A percentile compares a stretch with the other conserved stretches of the same genome.
phyloP scores from a whole-genome alignment of 2,329 filamentous ascomycete genomes.

The Penicillium decumbens region DNA sequence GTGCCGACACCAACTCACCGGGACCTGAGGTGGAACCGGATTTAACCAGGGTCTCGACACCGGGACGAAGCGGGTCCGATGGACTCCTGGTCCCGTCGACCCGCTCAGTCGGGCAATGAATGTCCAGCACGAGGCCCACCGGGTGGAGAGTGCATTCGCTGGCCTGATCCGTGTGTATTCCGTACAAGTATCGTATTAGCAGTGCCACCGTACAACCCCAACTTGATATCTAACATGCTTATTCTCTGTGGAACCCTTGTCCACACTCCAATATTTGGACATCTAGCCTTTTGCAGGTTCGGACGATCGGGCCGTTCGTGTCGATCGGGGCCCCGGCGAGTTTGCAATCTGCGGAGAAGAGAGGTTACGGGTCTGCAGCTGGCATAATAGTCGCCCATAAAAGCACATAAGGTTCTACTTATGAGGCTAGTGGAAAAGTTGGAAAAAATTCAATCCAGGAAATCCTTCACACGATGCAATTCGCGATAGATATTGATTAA shows the following conservation, averaged over 20 bases:
- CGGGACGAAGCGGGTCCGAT: neutral
- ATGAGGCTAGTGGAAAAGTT: neutral
- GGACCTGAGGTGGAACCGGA: neutral
- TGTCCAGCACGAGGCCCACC: neutral
- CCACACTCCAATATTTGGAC: no score
- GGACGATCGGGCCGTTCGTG: neutral
- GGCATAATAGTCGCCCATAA: neutral
- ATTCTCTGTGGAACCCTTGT: neutral
- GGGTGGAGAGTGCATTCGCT: neutral
- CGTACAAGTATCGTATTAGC: neutral
- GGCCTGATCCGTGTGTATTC: neutral
- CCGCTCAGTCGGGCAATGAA: neutral
- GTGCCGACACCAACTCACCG: neutral
- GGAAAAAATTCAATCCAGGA: neutral
- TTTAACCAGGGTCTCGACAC: conserved; percentile 3
- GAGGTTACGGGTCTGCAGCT: neutral
- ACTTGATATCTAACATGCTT: neutral
- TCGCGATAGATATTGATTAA: neutral
- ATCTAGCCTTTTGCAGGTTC: neutral
- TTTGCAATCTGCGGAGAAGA: neutral
- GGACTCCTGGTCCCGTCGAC: neutral
- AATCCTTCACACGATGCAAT: neutral
- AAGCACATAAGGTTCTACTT: neutral
- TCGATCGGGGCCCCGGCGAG: neutral
- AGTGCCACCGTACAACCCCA: neutral